Base-by-base conservation (phyloP, 1,284 basidiomycete species). In the Moniliophthora roreri region DNA sequence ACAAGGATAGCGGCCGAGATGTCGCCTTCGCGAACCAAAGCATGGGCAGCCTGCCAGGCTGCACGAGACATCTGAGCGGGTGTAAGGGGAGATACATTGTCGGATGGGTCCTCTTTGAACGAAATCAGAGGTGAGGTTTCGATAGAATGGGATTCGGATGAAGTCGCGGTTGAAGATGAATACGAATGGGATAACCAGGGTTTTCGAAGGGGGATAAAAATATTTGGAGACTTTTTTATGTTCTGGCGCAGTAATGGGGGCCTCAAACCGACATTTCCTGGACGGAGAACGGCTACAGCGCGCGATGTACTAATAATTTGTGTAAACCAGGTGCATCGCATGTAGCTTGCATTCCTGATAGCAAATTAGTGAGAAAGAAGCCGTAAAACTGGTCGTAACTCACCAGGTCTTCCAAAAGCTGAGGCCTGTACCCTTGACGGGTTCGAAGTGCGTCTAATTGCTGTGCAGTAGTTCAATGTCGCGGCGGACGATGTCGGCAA, bases 41-140 rank as follows among this genome's bases (percentile, higher is more conserved):
- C 54, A 32, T 79, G 79, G 35, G 86, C 74, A 9, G 84, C 81
- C 35, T 75, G 69, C 7, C 80, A 74, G 15, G 82, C 78, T 5
- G 78, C 76, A 46, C 78, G 71, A 15, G 84, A 79, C 10, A 77
- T 59, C 58, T 79, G 73, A n/a, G 76, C 72, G 15, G 69, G 42
- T 38, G 72, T 69, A 42, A 75, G 52, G 20, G 18, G 24, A 18
- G 20, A 34, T 23, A 2, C 7, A 32, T 18, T 18, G 10, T 35
- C 1, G 42, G 28, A 9, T 13, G 18, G 10, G 23, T 21, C 18
- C 4, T 13, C 16, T 41, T 36, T 39, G 23, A 5, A 48, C 15
- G 13, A 28, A 16, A 21, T 32, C 6, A 37, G 18, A 21, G 38
- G 42, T 26, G n/a, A 44, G 18, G 9, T 26, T 21, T 18, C 41